phyloP scores from a whole-genome alignment of 768 basidiomycete genomes.

The Sutorius australiensis region DNA sequence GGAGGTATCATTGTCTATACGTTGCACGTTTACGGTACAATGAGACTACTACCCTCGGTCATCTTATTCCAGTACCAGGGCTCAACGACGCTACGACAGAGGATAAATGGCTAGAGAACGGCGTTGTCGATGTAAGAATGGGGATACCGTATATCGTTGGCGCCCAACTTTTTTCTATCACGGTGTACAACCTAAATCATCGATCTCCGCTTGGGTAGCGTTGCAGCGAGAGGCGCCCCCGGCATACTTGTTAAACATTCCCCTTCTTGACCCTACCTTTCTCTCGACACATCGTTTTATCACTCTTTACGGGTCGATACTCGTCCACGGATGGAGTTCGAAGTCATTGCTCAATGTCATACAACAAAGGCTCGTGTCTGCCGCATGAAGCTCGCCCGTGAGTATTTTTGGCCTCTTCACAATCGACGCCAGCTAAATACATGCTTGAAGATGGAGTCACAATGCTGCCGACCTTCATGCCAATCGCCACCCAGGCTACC shows the following conservation, averaged over 20 bases:
- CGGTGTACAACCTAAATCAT: too few species aligned
- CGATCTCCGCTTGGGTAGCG: neutral
- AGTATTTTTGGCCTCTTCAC: slow-evolving; percentile 23
- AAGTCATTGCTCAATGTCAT: slow-evolving; percentile 74
- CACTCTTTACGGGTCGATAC: neutral
- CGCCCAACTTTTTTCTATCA: neutral
- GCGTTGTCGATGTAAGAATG: neutral
- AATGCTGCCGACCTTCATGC: slow-evolving; percentile 89
- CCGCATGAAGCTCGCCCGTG: slow-evolving; percentile 80
- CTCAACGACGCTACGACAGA: neutral
- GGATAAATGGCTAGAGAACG: neutral
- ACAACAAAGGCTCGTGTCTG: slow-evolving; percentile 83
- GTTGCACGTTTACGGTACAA: too few species aligned
- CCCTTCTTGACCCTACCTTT: neutral
- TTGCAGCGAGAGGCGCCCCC: too few species aligned
- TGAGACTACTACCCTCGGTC: too few species aligned
- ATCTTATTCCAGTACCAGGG: too few species aligned
- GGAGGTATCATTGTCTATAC: too few species aligned
- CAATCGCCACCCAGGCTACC: slow-evolving; percentile 87
- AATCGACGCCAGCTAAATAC: neutral
- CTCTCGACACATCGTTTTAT: neutral
- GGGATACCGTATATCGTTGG: neutral
- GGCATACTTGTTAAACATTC: neutral
- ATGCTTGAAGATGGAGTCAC: slow-evolving; percentile 63
- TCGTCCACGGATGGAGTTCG: slow-evolving; percentile 62